phyloP scores from a whole-genome alignment of 257 asterid species.

The Petrea volubilis region DNA sequence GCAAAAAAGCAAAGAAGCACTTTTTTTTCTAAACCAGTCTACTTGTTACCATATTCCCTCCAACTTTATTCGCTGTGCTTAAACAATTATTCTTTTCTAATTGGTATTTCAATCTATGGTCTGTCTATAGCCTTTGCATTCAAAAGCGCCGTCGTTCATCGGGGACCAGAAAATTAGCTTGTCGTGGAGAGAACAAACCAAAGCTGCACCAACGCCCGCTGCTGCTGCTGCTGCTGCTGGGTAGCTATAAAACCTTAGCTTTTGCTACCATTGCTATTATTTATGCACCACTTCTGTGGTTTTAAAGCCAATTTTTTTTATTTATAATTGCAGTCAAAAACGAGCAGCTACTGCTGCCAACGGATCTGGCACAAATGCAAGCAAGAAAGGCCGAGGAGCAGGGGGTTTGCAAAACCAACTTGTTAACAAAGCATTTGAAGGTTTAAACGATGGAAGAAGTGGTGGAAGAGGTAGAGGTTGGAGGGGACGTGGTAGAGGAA shows the following conservation, averaged over 20 bases:
- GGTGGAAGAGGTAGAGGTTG: slow-evolving; percentile 67
- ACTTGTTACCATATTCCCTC: not conserved
- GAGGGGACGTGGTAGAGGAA: slow-evolving; percentile 60
- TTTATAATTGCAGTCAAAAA: slow-evolving; percentile 56
- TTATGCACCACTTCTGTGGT: not conserved
- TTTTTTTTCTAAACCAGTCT: not conserved
- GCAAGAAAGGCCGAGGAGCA: slow-evolving; percentile 70
- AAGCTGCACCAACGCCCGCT: slow-evolving; percentile 43
- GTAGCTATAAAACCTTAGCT: slow-evolving; percentile 28
- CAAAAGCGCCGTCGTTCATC: slow-evolving; percentile 81
- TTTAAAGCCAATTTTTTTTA: not conserved
- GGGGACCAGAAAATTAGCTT: slow-evolving; percentile 76
- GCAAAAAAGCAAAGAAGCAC: too few species aligned
- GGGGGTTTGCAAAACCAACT: slow-evolving; percentile 73
- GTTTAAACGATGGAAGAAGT: slow-evolving; percentile 44
- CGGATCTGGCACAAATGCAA: slow-evolving; percentile 44
- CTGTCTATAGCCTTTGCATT: slow-evolving; percentile 68
- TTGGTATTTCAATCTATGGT: not conserved
- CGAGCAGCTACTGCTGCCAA: slow-evolving; percentile 43
- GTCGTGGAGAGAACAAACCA: slow-evolving; percentile 88
- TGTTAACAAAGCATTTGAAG: slow-evolving; percentile 73
- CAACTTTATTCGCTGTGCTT: not conserved
- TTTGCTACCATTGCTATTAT: not conserved
- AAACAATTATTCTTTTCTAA: not conserved
- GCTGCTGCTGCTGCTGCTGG: slow-evolving; percentile 55